Conservation (phyloP, 2,329 filamentous ascomycete species). For the Trichophyton schoenleinii region DNA sequence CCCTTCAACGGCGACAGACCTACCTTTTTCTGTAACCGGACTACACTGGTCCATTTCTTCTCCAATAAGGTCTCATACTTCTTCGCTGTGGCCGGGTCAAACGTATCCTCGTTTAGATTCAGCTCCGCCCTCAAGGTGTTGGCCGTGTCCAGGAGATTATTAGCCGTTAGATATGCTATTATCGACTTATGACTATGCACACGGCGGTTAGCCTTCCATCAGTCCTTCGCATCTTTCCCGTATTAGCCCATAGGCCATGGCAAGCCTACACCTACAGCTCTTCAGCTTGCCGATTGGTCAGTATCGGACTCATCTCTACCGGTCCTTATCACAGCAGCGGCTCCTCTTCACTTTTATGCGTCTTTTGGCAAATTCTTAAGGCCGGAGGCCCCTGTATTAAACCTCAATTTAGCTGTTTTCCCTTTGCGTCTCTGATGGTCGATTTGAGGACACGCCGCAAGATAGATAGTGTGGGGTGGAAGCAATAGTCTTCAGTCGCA, state of each 20-base stretch:
- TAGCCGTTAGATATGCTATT: conserved; percentile 71
- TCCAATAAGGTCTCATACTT: conserved; percentile 90
- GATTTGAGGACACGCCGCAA: background rate
- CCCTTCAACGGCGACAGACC: conserved; percentile 8
- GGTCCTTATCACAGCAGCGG: background rate
- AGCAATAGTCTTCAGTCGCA: background rate
- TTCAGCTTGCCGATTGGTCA: conserved; percentile 70
- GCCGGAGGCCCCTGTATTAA: background rate
- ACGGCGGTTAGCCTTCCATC: conserved; percentile 8
- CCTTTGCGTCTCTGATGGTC: background rate
- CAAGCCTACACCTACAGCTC: conserved; percentile 12
- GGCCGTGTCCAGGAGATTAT: conserved; percentile 57
- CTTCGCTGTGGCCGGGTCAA: conserved; percentile 62
- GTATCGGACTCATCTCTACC: conserved; percentile 53
- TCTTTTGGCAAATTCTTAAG: background rate
- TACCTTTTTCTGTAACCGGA: conserved; percentile 90
- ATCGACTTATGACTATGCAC: conserved; percentile 72
- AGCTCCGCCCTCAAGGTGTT: conserved; percentile 66
- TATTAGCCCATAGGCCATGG: background rate
- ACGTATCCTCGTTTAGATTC: conserved; percentile 54
- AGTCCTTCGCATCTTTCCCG: conserved; percentile 1
- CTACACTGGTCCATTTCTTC: conserved; percentile 97
- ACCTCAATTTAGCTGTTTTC: background rate
- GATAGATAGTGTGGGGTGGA: background rate
- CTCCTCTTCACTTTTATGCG: too few relatives aligned